Evolutionary conservation across 1,284 basidiomycete species (phyloP), one percentile per base, ranked within the genome.

Genomic region (Rhodotorula sp.): DNA sequence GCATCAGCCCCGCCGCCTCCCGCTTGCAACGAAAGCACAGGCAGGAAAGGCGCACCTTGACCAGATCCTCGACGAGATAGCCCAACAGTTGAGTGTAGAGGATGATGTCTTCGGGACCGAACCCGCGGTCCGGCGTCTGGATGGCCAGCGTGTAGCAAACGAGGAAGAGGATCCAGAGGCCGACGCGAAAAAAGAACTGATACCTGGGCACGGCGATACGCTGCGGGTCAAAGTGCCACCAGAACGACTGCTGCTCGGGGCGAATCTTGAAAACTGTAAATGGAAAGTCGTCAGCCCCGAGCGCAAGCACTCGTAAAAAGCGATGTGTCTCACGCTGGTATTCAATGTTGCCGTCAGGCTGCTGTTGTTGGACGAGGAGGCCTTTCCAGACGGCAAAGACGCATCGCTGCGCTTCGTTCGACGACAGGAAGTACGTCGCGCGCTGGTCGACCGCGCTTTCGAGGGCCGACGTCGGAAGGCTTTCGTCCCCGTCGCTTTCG

Each of bases 121-220:
- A 79, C 6, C 76, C 77, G 4, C 79, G 71, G 26, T 79, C 77
- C n/a, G 79, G 79, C 3, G 77, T 78, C 49, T 77, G 77, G 49
- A 79, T 78, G 4, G 79, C 75, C 16, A 75, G 58, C 10, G 77
- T 72, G 69, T 96, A 97, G 16, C 89, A 87, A 23, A 87, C 85
- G 23, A 97, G 85, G 83, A 94, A 95, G 76, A 92, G 83, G 58
- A 93, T 80, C 94, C 93, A 96, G 29, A 95, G 85, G 3, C 85
- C 62, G 71, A 94, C 82, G 47, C 80, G 91, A 63, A 74, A 68
- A 62, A 71, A 72, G 63, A 78, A 81, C 65, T 79, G 79, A 78
- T 84, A 91, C 85, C 89, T 86, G 20, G 94, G 94, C n/a, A 96
- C 92, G 31, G 87, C 88, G 61, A 97, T 83, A n/a, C 93, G 87